A percentile compares a stretch with the other conserved stretches of the same genome.
Conservation (phyloP, 768 basidiomycete species). For the Tephrocybe sp. region DNA sequence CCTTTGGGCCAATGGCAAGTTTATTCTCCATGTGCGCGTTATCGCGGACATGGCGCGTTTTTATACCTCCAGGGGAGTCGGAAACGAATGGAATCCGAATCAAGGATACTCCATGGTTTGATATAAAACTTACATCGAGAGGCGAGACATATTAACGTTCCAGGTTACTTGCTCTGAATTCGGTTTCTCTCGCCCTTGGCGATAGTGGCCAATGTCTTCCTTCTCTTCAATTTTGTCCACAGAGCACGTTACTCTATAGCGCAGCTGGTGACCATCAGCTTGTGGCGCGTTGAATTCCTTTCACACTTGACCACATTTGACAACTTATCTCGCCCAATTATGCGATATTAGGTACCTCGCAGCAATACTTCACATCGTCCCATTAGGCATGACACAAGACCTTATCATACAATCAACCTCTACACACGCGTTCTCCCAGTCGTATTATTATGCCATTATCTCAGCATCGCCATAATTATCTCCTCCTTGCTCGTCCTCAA, state of each 20-base stretch:
- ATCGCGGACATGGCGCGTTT: constrained; percentile 32
- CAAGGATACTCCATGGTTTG: constrained; percentile 33
- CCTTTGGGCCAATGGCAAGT: constrained; percentile 38
- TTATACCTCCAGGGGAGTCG: constrained; percentile 3
- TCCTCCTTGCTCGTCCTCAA: constrained; percentile 21
- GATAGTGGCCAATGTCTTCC: constrained; percentile 29
- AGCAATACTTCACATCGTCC: constrained; percentile 29
- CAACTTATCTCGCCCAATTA: no score
- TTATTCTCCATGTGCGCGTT: constrained; percentile 36
- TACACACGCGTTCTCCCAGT: constrained; percentile 26
- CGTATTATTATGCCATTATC: constrained; percentile 37
- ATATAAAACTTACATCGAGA: neutral
- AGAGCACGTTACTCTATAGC: constrained; percentile 31
- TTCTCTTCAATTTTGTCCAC: constrained; percentile 37
- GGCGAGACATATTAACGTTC: neutral
- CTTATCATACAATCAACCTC: constrained; percentile 10
- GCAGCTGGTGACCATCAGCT: constrained; percentile 32
- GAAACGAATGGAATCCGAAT: constrained; percentile 17
- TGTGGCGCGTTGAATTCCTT: constrained; percentile 25
- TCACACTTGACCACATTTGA: neutral
- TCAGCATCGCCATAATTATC: constrained; percentile 21
- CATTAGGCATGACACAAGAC: constrained; percentile 26
- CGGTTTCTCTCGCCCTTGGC: constrained; percentile 30
- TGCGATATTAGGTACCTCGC: constrained; percentile 35
- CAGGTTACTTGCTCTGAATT: constrained; percentile 32